A percentile compares a stretch with the other conserved stretches of the same genome.
phyloP scores from a whole-genome alignment of 2,329 filamentous ascomycete species.

The Ophiostoma pallidulum region DNA sequence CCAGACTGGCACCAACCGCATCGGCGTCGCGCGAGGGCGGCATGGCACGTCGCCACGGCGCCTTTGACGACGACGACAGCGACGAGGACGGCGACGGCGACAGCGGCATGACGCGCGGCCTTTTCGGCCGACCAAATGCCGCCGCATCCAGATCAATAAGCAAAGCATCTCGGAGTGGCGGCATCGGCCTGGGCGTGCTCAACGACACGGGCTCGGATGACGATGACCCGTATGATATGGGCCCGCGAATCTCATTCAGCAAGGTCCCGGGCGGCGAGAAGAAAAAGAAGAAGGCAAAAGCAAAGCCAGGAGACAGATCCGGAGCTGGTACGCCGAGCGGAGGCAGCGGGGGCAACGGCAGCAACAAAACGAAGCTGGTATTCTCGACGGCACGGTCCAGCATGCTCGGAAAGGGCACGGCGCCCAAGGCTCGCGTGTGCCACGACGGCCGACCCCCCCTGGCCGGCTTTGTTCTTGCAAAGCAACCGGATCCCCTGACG shows the following conservation, averaged over 20 bases:
- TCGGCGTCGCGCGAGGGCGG: constrained; percentile 17
- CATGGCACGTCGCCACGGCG: constrained; percentile 17
- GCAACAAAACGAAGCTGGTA: constrained; percentile 56
- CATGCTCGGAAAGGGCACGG: background rate
- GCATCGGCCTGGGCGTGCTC: constrained; percentile 78
- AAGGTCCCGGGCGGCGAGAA: constrained; percentile 72
- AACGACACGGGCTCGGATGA: constrained; percentile 94
- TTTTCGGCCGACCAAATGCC: constrained; percentile 19
- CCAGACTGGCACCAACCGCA: constrained; percentile 31
- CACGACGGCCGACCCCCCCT: constrained; percentile 75
- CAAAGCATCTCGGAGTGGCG: constrained; percentile 28
- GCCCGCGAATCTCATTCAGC: constrained; percentile 83
- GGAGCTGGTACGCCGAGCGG: background rate
- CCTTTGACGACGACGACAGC: constrained; percentile 33
- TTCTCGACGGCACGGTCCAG: constrained; percentile 62
- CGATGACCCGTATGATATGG: constrained; percentile 87
- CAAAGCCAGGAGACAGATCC: background rate
- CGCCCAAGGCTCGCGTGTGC: constrained; percentile 53
- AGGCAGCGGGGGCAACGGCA: background rate
- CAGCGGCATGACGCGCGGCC: background rate
- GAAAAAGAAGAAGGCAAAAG: constrained; percentile 58
- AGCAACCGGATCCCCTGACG: constrained; percentile 36
- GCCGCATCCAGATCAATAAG: constrained; percentile 30
- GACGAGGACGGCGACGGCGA: constrained; percentile 36
- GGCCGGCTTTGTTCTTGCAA: constrained; percentile 68